phyloP scores from a whole-genome alignment of 2,329 filamentous ascomycete genomes.

The Pseudophaeomoniella oleicola region DNA sequence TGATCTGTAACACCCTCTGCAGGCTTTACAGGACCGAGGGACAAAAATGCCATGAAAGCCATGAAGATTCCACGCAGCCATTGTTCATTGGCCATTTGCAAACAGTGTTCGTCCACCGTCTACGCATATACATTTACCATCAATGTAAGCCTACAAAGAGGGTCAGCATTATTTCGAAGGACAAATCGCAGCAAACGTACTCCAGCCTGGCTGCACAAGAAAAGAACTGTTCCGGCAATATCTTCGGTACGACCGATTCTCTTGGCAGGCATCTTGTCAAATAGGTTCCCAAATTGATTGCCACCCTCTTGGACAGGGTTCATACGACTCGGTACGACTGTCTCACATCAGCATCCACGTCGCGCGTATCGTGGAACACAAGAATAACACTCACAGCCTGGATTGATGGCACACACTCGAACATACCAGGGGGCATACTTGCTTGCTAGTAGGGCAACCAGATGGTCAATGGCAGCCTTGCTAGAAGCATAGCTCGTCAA shows the following conservation, averaged over 20 bases:
- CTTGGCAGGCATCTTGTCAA: constrained; percentile 25
- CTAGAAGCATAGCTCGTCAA: constrained; percentile 36
- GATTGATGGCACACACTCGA: constrained; percentile 29
- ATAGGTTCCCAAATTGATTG: constrained; percentile 26
- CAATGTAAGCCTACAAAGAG: constrained; percentile 20
- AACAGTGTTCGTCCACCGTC: constrained; percentile 26
- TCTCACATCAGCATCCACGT: constrained; percentile 5
- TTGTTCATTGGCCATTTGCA: constrained; percentile 24
- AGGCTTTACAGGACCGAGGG: no score
- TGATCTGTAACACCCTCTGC: no score
- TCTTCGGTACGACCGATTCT: constrained; percentile 24
- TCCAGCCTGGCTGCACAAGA: constrained; percentile 26
- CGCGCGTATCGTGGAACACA: neutral
- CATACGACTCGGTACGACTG: constrained; percentile 30
- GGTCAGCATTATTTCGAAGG: neutral
- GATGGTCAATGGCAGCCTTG: constrained; percentile 38
- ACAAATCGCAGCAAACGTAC: constrained; percentile 12
- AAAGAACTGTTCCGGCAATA: constrained; percentile 28
- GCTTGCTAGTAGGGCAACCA: constrained; percentile 32
- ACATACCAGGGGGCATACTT: constrained; percentile 33
- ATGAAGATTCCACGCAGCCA: no score
- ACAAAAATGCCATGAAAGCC: no score
- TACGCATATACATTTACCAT: constrained; percentile 23
- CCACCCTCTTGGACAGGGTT: constrained; percentile 26
- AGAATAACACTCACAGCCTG: constrained; percentile 22